Evolutionary conservation across 768 basidiomycete genomes (phyloP), one percentile per base, ranked within the genome.

Genomic region (Tulasnella calospora): DNA sequence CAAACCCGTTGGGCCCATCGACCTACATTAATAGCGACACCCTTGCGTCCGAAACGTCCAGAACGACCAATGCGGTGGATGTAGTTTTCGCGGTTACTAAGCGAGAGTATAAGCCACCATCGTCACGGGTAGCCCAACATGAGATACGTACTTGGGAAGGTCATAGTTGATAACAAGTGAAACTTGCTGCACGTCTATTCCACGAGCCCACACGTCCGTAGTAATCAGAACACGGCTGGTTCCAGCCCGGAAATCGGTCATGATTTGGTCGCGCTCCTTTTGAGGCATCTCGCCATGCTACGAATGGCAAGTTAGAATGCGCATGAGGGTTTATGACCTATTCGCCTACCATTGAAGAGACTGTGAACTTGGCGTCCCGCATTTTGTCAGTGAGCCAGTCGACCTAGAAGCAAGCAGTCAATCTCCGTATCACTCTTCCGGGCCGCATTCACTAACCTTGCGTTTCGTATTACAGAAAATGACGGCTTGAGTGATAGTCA

Each of bases 11-110:
- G 12, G 38, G 23, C 21, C 36, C 13, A 17, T 69, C 33, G 41
- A 86, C 92, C 61, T 83, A 98, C 96, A 86, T 99, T 99, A 86
- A 99, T 99, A 67, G 98, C 98, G 79, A 99, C 98, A 88, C 97
- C 98, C 87, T 99, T 99, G 82, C 98, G 89, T 82, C 98, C 98
- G 87, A 99, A 99, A 79, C 98, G 95, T 83, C 98, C 98, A 79
- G 96, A 98, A 80, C 98, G 95, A 85, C 98, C 98, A 84, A 99
- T 99, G 83, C 98, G 94, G 87, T 99, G 98, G 81, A 99, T 98
- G 87, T 99, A 99, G 85, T 99, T 98, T 89, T 98, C 97, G 88
- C 94, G 94, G 84, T 95, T 95, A 81, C 92, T 95, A 80, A 74
- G 82, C 21, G 17, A 73, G 8, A 30, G 3, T 46, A 61, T 61